phyloP scores from a whole-genome alignment of 345 rosid species.

The Murraya paniculata region DNA sequence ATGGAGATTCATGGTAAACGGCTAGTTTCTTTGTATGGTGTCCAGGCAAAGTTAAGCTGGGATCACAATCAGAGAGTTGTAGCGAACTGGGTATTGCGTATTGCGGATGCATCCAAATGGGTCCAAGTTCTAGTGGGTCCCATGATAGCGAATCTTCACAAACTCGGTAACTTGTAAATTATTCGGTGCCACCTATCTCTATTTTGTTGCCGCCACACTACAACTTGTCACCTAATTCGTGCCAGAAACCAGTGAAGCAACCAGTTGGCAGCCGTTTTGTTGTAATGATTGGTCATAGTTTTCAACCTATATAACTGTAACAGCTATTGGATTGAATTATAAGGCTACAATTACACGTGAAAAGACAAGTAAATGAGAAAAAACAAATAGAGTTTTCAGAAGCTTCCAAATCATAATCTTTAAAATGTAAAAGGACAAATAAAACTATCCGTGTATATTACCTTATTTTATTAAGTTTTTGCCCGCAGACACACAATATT shows the following conservation, averaged over 20 bases:
- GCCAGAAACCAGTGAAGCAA: neutral
- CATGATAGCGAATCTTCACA: neutral
- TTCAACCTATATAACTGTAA: neutral
- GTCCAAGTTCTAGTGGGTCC: neutral
- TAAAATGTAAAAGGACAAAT: no score
- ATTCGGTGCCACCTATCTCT: neutral
- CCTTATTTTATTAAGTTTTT: neutral
- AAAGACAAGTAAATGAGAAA: neutral
- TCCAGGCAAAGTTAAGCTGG: neutral
- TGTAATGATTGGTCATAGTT: neutral
- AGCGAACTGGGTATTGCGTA: neutral
- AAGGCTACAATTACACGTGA: neutral
- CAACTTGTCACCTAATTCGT: slow-evolving; percentile 6
- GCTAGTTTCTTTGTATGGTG: neutral
- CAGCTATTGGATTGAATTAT: neutral
- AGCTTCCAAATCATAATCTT: neutral
- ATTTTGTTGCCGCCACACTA: neutral
- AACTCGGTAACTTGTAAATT: neutral
- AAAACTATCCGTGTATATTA: no score
- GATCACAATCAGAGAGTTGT: neutral
- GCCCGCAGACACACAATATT: no score
- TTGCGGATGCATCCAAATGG: neutral
- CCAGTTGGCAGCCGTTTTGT: neutral
- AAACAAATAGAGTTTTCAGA: neutral
- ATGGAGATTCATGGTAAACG: neutral